Percentiles rank a stretch among this genome's conserved stretches.
Conservation (phyloP, 305 asterid genomes). For the Withania somnifera region DNA sequence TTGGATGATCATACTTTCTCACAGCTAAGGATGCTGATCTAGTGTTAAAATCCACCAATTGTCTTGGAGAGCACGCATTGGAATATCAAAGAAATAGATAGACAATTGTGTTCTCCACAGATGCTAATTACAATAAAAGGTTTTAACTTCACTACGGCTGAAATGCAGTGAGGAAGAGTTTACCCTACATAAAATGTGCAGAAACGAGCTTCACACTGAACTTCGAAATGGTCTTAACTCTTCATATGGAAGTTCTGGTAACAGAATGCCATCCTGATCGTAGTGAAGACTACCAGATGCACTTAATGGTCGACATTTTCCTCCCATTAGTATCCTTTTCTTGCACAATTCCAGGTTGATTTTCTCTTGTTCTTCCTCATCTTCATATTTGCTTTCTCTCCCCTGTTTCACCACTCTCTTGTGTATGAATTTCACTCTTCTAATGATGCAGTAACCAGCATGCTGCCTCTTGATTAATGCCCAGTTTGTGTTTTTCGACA, state of each 20-base stretch:
- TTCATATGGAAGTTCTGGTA: slow-evolving; percentile 29
- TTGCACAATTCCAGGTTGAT: slow-evolving; percentile 40
- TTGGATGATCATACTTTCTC: neutral
- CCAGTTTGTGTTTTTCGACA: neutral
- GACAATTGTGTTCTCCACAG: neutral
- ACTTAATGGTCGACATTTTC: slow-evolving; percentile 42
- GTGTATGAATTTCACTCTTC: neutral
- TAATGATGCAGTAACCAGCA: neutral
- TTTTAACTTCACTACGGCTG: neutral
- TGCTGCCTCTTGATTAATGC: neutral
- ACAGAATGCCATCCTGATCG: slow-evolving; percentile 37
- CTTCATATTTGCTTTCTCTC: neutral
- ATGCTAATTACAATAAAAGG: neutral
- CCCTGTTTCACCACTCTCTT: neutral
- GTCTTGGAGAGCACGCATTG: neutral
- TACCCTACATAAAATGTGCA: neutral
- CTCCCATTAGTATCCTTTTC: slow-evolving; percentile 68
- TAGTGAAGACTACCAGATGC: slow-evolving; percentile 48
- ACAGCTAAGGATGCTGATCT: neutral
- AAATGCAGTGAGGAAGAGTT: neutral
- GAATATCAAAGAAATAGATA: neutral
- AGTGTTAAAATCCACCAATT: neutral
- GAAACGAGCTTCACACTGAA: neutral
- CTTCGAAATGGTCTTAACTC: neutral
- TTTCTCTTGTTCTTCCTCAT: neutral